Base-by-base conservation (phyloP, 345 rosid genomes). In the Populus davidiana region DNA sequence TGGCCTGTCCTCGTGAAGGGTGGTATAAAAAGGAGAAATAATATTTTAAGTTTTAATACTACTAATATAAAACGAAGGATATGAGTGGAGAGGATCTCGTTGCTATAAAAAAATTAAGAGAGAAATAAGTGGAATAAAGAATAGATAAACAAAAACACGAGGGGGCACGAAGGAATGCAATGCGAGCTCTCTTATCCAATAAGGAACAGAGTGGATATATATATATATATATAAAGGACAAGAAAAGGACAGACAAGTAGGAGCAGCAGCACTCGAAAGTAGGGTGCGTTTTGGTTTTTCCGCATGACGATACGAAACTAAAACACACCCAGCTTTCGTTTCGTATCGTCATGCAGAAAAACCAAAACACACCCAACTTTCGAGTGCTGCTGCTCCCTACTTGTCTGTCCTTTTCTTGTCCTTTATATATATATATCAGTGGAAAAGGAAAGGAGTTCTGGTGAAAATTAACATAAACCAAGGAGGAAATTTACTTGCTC, bases 201-300 rank as follows among this genome's bases (percentile, higher is more conserved):
- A 33, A 33, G 36, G 36, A 33, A 33, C 36, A 33, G 14, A 47
- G 50, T 44, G 50, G 4, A 13, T 29, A 29, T 29, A 29, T 29
- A 29, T 29, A 29, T 29, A 29, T 29, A 4, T 8, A 7, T 12
- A 10, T 9, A 17, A 43, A 52, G 66, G 47, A 27, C 2, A 47
- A 64, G 75, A 76, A 76, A 69, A 73, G 52, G 86, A 83, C 80
- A 56, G 65, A 44, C 8, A 41, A 2, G 59, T 2, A 1, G 10
- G 21, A 44, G 47, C 6, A n/a, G 69, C 10, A 20, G 33, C 38
- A 63, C 36, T 29, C 17, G 8, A 52, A 17, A 21, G 74, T 2
- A 5, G 5, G 17, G n/a, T 63, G 47, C 2, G 35, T 52, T 41
- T 10, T 41, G 44, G 10, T 11, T 41, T 10, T 38, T 80, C 13